These are phyloP conservation scores for Striga asiatica DNA, from an alignment of 257 asterid genomes.

Conservation along the genomic window DNA sequence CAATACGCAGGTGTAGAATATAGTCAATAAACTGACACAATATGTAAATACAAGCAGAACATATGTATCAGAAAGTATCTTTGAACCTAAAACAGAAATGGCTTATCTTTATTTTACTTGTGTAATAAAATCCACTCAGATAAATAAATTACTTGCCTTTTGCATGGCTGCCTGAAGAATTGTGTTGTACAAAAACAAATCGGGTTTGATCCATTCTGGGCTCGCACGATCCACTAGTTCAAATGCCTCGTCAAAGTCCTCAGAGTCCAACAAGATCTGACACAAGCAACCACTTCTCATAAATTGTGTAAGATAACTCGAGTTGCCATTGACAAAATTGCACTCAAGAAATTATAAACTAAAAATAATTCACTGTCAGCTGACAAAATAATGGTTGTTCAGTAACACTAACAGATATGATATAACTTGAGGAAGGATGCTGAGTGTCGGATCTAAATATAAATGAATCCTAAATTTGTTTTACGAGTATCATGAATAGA, in stretches of 20 bases:
- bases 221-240: constrained; percentile 33
- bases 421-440: not conserved
- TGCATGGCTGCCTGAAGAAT: constrained; percentile 50
- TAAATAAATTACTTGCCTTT: constrained; percentile 57
- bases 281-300: constrained; percentile 6
- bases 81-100: no score
- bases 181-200: constrained; percentile 49
- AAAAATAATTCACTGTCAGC: not conserved
- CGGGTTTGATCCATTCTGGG: constrained; percentile 51
- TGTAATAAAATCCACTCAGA: no score
- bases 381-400: not conserved
- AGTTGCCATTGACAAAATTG: constrained; percentile 4
- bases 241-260: constrained; percentile 46
- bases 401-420: no score
- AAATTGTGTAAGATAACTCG: not conserved
- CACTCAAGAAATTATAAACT: not conserved
- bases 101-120: no score
- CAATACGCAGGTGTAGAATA: constrained; percentile 9
- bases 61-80: no score
- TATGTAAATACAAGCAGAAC: no score
- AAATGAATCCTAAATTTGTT: not conserved
- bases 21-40: not conserved
- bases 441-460: not conserved
- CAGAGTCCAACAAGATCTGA: constrained; percentile 42
- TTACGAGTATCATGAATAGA: not conserved